A percentile compares a stretch with the other conserved stretches of the same genome.
These are phyloP conservation scores for Vicia faba DNA, from an alignment of 306 rosid species.

Conservation along the genomic window DNA sequence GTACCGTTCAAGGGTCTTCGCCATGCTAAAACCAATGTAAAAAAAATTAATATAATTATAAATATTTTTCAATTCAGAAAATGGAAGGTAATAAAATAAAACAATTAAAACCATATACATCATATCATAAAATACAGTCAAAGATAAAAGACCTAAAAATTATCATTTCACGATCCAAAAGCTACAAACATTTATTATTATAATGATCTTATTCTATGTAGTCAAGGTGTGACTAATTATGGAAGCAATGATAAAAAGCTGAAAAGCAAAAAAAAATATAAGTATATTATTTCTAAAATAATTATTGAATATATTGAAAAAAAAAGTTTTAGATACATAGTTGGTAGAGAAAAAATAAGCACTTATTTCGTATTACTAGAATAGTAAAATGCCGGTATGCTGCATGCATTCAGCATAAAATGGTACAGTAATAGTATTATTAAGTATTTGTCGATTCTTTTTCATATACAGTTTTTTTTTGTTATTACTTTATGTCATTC, in stretches of 20 bases:
- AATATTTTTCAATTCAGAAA: not conserved
- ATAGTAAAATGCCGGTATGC: too few species aligned
- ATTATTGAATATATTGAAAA: too few species aligned
- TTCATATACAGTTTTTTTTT: too few species aligned
- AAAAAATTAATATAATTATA: not conserved
- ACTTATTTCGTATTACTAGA: too few species aligned
- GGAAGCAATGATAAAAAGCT: not conserved
- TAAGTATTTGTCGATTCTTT: too few species aligned
- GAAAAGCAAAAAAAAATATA: not conserved
- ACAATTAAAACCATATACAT: not conserved
- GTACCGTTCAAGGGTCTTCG: slow-evolving; percentile 66
- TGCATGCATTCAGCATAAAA: too few species aligned
- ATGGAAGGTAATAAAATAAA: slow-evolving; percentile 1
- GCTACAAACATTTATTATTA: not conserved
- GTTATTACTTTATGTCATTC: too few species aligned
- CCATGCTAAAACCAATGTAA: slow-evolving; percentile 53
- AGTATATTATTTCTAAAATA: too few species aligned
- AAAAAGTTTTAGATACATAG: too few species aligned
- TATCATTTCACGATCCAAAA: not conserved
- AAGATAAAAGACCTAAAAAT: not conserved
- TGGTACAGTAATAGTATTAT: too few species aligned
- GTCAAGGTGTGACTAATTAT: not conserved
- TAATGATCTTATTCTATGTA: not conserved
- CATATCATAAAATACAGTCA: not conserved
- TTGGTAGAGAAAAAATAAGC: too few species aligned